These are phyloP conservation scores for Phytopythium aichiense DNA, from an alignment of 352 stramenopile genomes.

Conservation along the genomic window DNA sequence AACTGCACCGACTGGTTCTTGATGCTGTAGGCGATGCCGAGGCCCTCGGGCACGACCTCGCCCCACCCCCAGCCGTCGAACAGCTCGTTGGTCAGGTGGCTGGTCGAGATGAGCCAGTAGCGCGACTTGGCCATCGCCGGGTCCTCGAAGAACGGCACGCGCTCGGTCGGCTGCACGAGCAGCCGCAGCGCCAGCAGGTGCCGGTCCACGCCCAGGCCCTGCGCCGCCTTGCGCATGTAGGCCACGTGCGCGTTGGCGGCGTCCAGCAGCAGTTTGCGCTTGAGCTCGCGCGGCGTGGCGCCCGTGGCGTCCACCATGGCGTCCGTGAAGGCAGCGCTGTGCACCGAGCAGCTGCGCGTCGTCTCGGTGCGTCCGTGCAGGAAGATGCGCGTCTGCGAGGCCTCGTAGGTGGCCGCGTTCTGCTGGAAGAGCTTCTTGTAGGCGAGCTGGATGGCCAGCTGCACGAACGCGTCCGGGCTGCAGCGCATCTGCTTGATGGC, in stretches of 20 bases:
- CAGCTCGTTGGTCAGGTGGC: slow-evolving; percentile 74
- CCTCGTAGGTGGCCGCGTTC: slow-evolving; percentile 91
- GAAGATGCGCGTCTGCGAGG: slow-evolving; percentile 92
- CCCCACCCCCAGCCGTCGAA: slow-evolving; percentile 86
- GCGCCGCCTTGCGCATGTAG: slow-evolving; percentile 68
- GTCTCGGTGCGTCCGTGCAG: slow-evolving; percentile 94
- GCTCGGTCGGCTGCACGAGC: slow-evolving; percentile 42
- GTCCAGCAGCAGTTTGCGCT: slow-evolving; percentile 37
- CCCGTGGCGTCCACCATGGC: slow-evolving; percentile 61
- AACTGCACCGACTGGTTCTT: slow-evolving; percentile 79
- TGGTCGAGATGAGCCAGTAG: slow-evolving; percentile 81
- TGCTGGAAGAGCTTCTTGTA: slow-evolving; percentile 69
- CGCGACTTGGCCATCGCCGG: slow-evolving; percentile 54
- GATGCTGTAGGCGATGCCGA: slow-evolving; percentile 81
- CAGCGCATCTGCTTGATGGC: slow-evolving; percentile 89
- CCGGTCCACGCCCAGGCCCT: slow-evolving; percentile 89
- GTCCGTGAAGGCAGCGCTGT: slow-evolving; percentile 85
- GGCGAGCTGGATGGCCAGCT: slow-evolving; percentile 95
- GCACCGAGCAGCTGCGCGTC: slow-evolving; percentile 74
- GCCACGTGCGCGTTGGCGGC: slow-evolving; percentile 47
- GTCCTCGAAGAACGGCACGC: slow-evolving; percentile 69
- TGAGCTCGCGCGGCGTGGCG: slow-evolving; percentile 23
- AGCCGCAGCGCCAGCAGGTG: slow-evolving; percentile 91
- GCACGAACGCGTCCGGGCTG: slow-evolving; percentile 94
- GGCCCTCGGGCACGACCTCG: slow-evolving; percentile 71